Percentiles rank a stretch among this genome's conserved stretches.
Conservation (phyloP, 148 eudicot species). For the Amaranthus palmeri region DNA sequence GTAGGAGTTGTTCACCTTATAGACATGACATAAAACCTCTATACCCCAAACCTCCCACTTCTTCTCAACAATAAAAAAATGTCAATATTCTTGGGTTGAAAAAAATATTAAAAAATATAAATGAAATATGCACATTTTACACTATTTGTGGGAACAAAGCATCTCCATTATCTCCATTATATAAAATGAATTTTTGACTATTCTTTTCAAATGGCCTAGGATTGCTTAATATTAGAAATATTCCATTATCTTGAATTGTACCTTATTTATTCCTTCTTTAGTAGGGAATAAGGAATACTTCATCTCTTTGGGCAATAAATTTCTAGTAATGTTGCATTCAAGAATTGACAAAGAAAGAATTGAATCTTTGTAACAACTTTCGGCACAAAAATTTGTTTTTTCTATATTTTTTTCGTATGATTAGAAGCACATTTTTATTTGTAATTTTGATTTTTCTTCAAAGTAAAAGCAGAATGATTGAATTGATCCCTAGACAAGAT, state of each 20-base stretch:
- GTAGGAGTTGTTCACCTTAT: neutral
- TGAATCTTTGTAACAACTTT: slow-evolving; percentile 25
- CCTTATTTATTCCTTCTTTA: slow-evolving; percentile 14
- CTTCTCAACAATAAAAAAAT: neutral
- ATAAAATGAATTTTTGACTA: slow-evolving; percentile 20
- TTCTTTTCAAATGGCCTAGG: slow-evolving; percentile 21
- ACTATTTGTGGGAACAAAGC: slow-evolving; percentile 24
- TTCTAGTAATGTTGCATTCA: slow-evolving; percentile 18
- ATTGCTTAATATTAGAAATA: slow-evolving; percentile 11
- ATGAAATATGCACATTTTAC: slow-evolving; percentile 17
- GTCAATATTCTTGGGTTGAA: neutral
- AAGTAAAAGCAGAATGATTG: slow-evolving; percentile 6
- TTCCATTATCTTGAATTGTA: slow-evolving; percentile 6
- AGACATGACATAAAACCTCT: no score
- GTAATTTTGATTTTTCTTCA: no score
- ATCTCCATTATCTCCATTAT: slow-evolving; percentile 18
- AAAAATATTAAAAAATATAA: neutral
- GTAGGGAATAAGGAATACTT: slow-evolving; percentile 11
- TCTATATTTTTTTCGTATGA: neutral
- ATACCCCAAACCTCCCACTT: neutral
- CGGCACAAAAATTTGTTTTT: slow-evolving; percentile 19
- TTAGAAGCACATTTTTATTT: no score
- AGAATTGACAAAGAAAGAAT: slow-evolving; percentile 25
- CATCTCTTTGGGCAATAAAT: slow-evolving; percentile 13
- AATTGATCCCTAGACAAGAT: slow-evolving; percentile 32